Evolutionary conservation across 176 grass and related monocot genomes (phyloP).

Genomic region (Oryza longistaminata): DNA sequence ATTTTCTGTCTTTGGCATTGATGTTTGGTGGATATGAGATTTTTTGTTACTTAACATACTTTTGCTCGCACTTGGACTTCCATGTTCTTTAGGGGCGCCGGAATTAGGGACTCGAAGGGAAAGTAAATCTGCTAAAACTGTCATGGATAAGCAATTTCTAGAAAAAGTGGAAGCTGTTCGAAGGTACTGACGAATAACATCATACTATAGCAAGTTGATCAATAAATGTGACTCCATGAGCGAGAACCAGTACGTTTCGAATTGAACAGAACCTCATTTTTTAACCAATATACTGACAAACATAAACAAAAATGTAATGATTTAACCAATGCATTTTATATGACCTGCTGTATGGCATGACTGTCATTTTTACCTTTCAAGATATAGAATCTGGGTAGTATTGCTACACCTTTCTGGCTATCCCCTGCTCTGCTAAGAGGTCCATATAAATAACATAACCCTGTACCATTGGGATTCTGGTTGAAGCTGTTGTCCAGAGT

Average conservation of each 20-base stretch:
- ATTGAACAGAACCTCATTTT: background rate
- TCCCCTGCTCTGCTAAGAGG: background rate
- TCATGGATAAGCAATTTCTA: constrained; percentile 63
- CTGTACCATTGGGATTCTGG: background rate
- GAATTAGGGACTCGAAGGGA: constrained; percentile 47
- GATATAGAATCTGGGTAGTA: background rate
- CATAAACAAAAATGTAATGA: background rate
- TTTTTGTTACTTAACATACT: constrained; percentile 8
- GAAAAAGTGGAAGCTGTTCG: constrained; percentile 70
- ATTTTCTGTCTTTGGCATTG: constrained; percentile 7
- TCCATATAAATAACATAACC: background rate
- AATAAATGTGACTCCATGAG: background rate
- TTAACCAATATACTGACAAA: constrained; percentile 5
- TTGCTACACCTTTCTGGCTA: background rate
- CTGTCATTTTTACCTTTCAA: background rate
- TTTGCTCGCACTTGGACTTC: constrained; percentile 4
- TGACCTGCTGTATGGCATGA: background rate
- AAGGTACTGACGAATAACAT: constrained; percentile 44
- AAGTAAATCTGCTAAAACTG: constrained; percentile 45
- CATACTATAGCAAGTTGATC: constrained; percentile 20
- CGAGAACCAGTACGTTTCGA: background rate
- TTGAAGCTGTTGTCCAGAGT: background rate
- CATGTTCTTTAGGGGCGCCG: constrained; percentile 44
- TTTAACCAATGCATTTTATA: background rate
- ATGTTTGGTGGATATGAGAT: constrained; percentile 11